A percentile compares a stretch with the other conserved stretches of the same genome.
phyloP scores from a whole-genome alignment of 805 yeast genomes.

The Metschnikowia santaceciliae region DNA sequence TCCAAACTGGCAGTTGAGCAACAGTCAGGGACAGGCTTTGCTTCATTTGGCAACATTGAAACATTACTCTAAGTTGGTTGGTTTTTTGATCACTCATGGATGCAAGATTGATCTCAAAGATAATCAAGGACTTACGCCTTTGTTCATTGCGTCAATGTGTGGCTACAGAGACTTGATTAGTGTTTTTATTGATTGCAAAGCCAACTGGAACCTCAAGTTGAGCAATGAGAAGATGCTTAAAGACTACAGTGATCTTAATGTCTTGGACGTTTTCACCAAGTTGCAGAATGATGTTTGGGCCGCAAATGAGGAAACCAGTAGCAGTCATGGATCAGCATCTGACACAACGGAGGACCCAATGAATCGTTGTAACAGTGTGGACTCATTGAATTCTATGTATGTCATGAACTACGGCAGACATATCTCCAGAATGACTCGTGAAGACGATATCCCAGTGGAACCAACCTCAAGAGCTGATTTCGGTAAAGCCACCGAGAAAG shows the following conservation, averaged over 20 bases:
- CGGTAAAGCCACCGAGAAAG: not conserved
- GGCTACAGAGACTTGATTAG: constrained; percentile 69
- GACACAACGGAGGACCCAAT: constrained; percentile 19
- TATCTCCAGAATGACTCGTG: constrained; percentile 37
- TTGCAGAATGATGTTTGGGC: constrained; percentile 18
- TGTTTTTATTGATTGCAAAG: constrained; percentile 59
- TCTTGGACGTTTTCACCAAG: constrained; percentile 36
- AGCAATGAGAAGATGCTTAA: constrained; percentile 43
- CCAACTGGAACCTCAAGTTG: constrained; percentile 51
- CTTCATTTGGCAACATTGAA: constrained; percentile 79
- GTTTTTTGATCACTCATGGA: constrained; percentile 62
- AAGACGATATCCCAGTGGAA: constrained; percentile 7
- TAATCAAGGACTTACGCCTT: constrained; percentile 77
- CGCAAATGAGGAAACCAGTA: constrained; percentile 8
- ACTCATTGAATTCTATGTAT: constrained; percentile 39
- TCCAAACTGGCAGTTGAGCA: constrained; percentile 80
- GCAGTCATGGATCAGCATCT: constrained; percentile 9
- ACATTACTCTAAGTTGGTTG: constrained; percentile 61
- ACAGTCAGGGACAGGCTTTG: constrained; percentile 80
- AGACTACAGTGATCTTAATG: constrained; percentile 44
- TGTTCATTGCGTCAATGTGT: constrained; percentile 77
- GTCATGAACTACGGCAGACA: constrained; percentile 36
- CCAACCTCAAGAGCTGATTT: not conserved
- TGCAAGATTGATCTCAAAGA: constrained; percentile 71
- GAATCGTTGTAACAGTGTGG: constrained; percentile 32